These are phyloP conservation scores for Xeromyces bisporus DNA, from an alignment of 495 filamentous ascomycete genomes.

Conservation along the genomic window DNA sequence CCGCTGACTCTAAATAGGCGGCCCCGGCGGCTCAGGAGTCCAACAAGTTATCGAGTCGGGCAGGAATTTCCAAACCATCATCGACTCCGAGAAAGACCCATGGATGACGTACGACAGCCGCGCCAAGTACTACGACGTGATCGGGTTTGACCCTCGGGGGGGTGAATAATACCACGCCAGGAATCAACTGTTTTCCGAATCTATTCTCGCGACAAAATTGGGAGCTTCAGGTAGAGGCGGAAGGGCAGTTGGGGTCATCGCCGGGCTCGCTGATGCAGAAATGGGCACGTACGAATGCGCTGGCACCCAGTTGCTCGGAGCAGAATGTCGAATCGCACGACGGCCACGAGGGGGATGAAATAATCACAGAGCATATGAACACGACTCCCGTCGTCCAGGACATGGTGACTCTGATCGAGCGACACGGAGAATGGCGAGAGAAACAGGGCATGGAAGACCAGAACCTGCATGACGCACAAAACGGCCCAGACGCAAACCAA, in stretches of 20 bases:
- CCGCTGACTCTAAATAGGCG: constrained; percentile 24
- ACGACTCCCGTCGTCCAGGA: constrained; percentile 32
- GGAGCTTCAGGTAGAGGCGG: constrained; percentile 22
- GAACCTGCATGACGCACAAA: constrained; percentile 9
- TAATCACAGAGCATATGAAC: constrained; percentile 30
- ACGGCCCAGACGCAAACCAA: constrained; percentile 16
- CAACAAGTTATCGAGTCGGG: constrained; percentile 19
- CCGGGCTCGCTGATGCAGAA: constrained; percentile 22
- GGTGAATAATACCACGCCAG: constrained; percentile 33
- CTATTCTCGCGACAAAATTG: constrained; percentile 20
- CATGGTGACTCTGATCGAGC: constrained; percentile 35
- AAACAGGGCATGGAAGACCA: constrained; percentile 16
- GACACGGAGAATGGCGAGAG: constrained; percentile 29
- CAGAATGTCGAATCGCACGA: constrained; percentile 10
- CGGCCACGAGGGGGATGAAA: constrained; percentile 10
- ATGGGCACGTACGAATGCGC: constrained; percentile 30
- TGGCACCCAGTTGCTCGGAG: constrained; percentile 22
- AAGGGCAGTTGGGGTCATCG: constrained; percentile 26
- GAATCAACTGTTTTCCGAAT: constrained; percentile 31
- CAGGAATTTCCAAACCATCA: constrained; percentile 22
- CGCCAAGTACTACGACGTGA: constrained; percentile 35
- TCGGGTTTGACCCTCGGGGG: constrained; percentile 40
- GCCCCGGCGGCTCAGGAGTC: constrained; percentile 34
- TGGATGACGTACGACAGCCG: background rate
- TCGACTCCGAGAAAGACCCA: constrained; percentile 21